These are phyloP conservation scores for Camelina neglecta DNA, from an alignment of 345 rosid species.

Conservation along the genomic window DNA sequence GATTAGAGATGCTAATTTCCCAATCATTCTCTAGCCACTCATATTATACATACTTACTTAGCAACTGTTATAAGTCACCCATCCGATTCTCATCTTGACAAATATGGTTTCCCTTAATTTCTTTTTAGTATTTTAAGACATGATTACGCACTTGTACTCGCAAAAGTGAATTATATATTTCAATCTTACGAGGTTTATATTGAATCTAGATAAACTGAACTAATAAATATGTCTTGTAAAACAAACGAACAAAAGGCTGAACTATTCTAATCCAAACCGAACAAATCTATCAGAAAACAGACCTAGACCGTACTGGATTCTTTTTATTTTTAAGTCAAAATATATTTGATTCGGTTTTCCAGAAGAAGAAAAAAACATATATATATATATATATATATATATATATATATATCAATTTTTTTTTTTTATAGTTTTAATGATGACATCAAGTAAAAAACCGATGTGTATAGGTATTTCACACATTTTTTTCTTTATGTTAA, in stretches of 20 bases:
- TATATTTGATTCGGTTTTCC: too few species aligned
- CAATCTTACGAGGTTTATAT: conserved; percentile 12
- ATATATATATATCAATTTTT: too few species aligned
- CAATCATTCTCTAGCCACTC: conserved; percentile 10
- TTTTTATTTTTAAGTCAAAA: too few species aligned
- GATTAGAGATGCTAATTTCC: conserved; percentile 8
- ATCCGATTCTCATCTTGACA: conserved; percentile 22
- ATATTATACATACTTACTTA: not conserved
- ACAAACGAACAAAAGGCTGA: not conserved
- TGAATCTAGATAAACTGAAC: not conserved
- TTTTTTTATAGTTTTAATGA: not conserved
- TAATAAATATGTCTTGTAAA: not conserved
- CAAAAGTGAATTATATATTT: not conserved
- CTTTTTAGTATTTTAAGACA: conserved; percentile 3
- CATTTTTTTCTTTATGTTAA: too few species aligned
- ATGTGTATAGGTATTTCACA: not conserved
- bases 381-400: too few species aligned
- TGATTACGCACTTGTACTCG: conserved; percentile 1
- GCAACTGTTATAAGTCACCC: not conserved
- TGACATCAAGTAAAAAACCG: not conserved
- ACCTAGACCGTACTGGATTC: not conserved
- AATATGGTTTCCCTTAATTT: not conserved
- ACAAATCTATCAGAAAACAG: not conserved
- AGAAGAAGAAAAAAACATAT: not conserved
- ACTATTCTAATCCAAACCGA: not conserved